Conservation (phyloP, 768 basidiomycete species). For the Amylocystis lapponica region DNA sequence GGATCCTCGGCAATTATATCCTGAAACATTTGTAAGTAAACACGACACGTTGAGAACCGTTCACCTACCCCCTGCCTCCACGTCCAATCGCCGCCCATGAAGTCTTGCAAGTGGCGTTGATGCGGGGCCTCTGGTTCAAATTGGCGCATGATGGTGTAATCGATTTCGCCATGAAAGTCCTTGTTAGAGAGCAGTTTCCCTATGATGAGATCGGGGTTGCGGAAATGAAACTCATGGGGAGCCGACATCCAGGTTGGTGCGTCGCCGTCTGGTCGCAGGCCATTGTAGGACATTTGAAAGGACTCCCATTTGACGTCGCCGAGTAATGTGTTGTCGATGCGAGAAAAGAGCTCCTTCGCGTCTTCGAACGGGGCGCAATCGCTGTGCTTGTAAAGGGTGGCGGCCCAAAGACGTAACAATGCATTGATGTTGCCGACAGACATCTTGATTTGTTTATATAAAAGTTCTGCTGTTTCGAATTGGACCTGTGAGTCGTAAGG, state of each 20-base stretch:
- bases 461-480: constrained; percentile 21
- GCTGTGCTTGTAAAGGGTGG: constrained; percentile 3
- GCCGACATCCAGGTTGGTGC: constrained; percentile 23
- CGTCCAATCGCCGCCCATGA: constrained; percentile 25
- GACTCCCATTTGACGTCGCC: constrained; percentile 34
- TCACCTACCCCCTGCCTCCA: constrained; percentile 26
- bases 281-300: constrained; percentile 25
- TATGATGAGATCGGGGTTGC: constrained; percentile 10
- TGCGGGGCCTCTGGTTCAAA: constrained; percentile 7
- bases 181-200: constrained; percentile 15
- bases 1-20: constrained; percentile 3
- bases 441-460: constrained; percentile 16
- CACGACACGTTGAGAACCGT: not conserved
- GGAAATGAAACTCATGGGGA: constrained; percentile 20
- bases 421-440: constrained; percentile 7
- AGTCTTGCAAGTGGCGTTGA: constrained; percentile 5
- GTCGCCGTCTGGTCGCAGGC: constrained; percentile 4
- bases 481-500: constrained; percentile 14
- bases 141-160: constrained; percentile 15
- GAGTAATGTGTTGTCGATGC: constrained; percentile 29
- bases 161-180: constrained; percentile 16
- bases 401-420: constrained; percentile 15
- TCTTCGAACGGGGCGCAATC: constrained; percentile 20
- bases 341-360: constrained; percentile 25
- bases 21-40: not conserved